Base-by-base conservation (phyloP, 2,329 filamentous ascomycete species). In the Aspergillus sergii region DNA sequence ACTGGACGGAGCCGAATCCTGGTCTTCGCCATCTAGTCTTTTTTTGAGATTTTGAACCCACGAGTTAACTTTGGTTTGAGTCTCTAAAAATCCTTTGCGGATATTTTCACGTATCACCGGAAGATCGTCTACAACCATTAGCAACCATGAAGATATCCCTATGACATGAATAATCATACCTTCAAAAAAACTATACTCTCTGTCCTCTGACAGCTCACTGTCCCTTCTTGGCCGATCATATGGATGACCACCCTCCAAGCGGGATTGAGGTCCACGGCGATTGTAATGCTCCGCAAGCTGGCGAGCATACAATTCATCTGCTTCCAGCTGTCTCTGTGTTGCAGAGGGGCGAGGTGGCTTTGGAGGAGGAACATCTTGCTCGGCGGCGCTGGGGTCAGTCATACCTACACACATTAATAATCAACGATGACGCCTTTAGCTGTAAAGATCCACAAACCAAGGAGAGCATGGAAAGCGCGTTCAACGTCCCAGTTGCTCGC, bases 21-120 rank as follows among this genome's bases (percentile, higher is more conserved):
- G 87, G 62, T 93, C 91, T 67, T 95, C 92, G 56, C 95, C 94
- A 72, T 98, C 94, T 39, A 99, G 87, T 78, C 90, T 92, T 86
- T 98, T 98, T 82, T 92, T 95, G 75, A 99, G 83, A 66, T 89
- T 93, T 57, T 87, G 91, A 71, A 99, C 93, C 94, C 94, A 98
- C 57, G 88, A 87, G 80, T 96, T 98, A 71, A 99, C 91, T 74
- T 92, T 96, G 60, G 87, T 89, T 80, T 98, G 95, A 2, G 95
- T 98, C 74, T 99, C 94, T 60, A 93, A 74, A 80, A 99, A 99
- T 4, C 95, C 95, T 80, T 98, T 96, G 75, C 90, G 91, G 70
- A 99, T 86, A 73, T 96, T 97, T 75, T 97, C 93, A 69, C 89
- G 90, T 74, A 99, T 97, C 57, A 94, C 89, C 1, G 95, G 94